A percentile compares a stretch with the other conserved stretches of the same genome.
These are phyloP conservation scores for Aspergillus floridensis DNA, from an alignment of 2,329 filamentous ascomycete genomes.

Conservation along the genomic window DNA sequence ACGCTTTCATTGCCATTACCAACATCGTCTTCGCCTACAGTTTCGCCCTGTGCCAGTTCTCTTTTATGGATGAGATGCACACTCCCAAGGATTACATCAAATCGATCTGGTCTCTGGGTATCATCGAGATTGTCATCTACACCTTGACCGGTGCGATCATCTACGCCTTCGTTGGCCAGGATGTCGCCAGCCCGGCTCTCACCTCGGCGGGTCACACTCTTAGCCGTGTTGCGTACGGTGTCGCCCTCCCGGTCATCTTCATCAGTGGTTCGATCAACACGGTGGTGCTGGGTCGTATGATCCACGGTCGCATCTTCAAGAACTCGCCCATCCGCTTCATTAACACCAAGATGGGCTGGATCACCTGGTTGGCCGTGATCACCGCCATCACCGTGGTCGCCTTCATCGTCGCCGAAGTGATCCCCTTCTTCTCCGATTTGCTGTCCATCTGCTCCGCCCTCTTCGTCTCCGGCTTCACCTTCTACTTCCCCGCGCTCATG, in stretches of 20 bases:
- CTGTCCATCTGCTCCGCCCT: constrained; percentile 56
- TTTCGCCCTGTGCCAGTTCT: constrained; percentile 37
- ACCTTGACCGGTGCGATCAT: constrained; percentile 26
- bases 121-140: constrained; percentile 24
- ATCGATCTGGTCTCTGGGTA: constrained; percentile 24
- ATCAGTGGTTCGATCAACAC: constrained; percentile 39
- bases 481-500: constrained; percentile 59
- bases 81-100: constrained; percentile 25
- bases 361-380: constrained; percentile 32
- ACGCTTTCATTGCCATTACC: constrained; percentile 35
- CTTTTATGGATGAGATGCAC: constrained; percentile 29
- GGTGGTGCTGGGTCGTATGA: constrained; percentile 33
- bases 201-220: constrained; percentile 27
- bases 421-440: constrained; percentile 77
- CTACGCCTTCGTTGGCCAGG: constrained; percentile 34
- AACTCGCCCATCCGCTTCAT: constrained; percentile 36
- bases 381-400: constrained; percentile 68
- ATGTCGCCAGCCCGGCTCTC: constrained; percentile 34
- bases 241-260: constrained; percentile 38
- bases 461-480: constrained; percentile 86
- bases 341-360: constrained; percentile 36
- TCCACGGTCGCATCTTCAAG: constrained; percentile 36
- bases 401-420: constrained; percentile 80
- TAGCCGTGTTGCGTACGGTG: constrained; percentile 33
- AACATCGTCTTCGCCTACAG: constrained; percentile 45